Percentiles rank a stretch among this genome's conserved stretches.
phyloP scores from a whole-genome alignment of 345 rosid species.

The Psidium friedrichsthalianum region DNA sequence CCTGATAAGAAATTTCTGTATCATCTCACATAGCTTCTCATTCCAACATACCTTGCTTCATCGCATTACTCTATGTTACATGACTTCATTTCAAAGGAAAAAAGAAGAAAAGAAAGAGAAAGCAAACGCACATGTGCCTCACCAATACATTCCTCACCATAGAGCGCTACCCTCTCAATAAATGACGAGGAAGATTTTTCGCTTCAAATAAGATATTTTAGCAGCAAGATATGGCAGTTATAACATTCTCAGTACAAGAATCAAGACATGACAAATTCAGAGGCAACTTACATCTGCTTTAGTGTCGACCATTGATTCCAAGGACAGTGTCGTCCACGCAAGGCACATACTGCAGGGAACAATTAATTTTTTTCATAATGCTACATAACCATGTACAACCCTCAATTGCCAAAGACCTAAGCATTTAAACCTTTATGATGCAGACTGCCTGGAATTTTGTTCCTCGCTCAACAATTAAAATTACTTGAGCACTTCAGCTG shows the following conservation, averaged over 20 bases:
- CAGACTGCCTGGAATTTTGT: neutral
- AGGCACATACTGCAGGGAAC: conserved; percentile 54
- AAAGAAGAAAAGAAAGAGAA: neutral
- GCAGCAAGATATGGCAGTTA: neutral
- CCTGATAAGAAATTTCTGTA: neutral
- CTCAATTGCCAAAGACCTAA: neutral
- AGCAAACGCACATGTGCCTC: neutral
- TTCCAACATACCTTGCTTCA: neutral
- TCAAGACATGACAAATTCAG: neutral
- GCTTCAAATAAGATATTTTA: neutral
- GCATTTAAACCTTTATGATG: neutral
- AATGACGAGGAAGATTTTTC: neutral
- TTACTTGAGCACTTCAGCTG: neutral
- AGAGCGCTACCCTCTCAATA: neutral
- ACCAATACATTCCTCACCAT: neutral
- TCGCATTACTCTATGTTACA: neutral
- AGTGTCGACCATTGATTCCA: conserved; percentile 72
- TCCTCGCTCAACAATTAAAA: neutral
- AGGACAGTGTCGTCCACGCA: conserved; percentile 59
- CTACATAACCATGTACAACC: neutral
- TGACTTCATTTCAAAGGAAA: neutral
- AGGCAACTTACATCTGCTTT: conserved; percentile 61
- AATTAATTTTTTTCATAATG: conserved; percentile 1
- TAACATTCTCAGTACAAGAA: neutral
- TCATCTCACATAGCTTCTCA: neutral